phyloP scores from a whole-genome alignment of 345 rosid genomes.

The Diplotaxis tenuifolia region DNA sequence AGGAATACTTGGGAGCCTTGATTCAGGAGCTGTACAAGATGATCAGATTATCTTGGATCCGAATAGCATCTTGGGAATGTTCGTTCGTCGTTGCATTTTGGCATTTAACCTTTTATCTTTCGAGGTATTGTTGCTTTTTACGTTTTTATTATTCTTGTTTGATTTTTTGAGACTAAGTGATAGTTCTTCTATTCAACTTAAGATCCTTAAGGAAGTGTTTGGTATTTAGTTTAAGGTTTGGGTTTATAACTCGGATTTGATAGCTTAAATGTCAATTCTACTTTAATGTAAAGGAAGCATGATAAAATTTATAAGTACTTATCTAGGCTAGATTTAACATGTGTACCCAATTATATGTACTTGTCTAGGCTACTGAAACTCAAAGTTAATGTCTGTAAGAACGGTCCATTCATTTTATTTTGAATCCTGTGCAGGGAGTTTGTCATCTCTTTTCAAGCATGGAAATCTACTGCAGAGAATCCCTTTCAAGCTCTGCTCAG shows the following conservation, averaged over 20 bases:
- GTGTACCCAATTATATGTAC: not conserved
- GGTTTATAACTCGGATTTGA: not conserved
- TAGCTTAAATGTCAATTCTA: not conserved
- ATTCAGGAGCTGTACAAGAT: constrained; percentile 63
- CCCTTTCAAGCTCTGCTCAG: constrained; percentile 54
- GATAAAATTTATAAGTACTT: not conserved
- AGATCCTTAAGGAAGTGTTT: not conserved
- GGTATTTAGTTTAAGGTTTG: not conserved
- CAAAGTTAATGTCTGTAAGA: constrained; percentile 6
- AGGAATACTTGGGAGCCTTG: constrained; percentile 78
- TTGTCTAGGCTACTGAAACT: constrained; percentile 6
- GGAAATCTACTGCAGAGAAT: constrained; percentile 68
- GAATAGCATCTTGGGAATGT: constrained; percentile 78
- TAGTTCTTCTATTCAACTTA: not conserved
- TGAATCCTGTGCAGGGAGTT: constrained; percentile 58
- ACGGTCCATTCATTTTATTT: constrained; percentile 6
- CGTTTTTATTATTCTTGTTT: not conserved
- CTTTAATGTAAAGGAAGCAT: not conserved
- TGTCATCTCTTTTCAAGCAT: constrained; percentile 85
- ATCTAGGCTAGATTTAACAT: not conserved
- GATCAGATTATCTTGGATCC: constrained; percentile 85
- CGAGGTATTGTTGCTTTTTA: constrained; percentile 54
- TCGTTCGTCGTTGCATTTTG: constrained; percentile 83
- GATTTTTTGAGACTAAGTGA: not conserved
- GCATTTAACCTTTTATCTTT: constrained; percentile 74